Evolutionary conservation across 106 monocot genomes (phyloP), one percentile per base, ranked within the genome.

Genomic region (Amphibolis antarctica): DNA sequence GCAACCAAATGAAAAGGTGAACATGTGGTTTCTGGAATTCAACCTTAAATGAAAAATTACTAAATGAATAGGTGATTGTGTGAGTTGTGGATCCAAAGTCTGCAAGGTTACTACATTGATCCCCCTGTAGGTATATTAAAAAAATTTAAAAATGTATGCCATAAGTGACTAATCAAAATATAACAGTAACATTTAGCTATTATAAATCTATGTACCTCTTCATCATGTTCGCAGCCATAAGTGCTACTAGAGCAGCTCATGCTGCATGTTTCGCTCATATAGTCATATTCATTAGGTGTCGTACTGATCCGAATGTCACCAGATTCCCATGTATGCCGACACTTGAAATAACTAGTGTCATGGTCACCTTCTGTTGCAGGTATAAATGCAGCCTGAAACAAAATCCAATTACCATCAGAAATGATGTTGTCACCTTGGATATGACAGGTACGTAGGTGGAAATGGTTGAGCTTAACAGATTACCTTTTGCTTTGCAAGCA

Each of bases 11-110:
- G 12, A 24, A 17, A 27, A 4, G 22, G 51, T 28, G 19, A 12
- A 49, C 30, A 18, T 0, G 9, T 29, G 42, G 5, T 62, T n/a
- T n/a, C n/a, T 44, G 18, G 23, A 43, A 20, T 22, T 30, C 31
- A 36, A 85, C 98, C 91, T 99, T 99, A 36, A 88, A 99, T 24
- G 98, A 99, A 70, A 99, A 99, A 63, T 99, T 91, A 71, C 98
- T 99, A 66, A 99, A 99, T 13, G 98, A 91, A 71, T 91, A 99
- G 21, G 74, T 84, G 26, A 67, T 63, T 11, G 48, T 21, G 42
- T 69, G 70, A 4, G 31, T 76, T 0, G 72, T 56, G 14, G 67
- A 69, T 59, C 69, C 81, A 74, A 99, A 85, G 2, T 91, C 84
- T 30, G 77, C 73, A 74, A 99, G 72, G 42, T 75, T 84, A 53